phyloP scores from a whole-genome alignment of 495 filamentous ascomycete genomes.

The Trichoderma gamsii region DNA sequence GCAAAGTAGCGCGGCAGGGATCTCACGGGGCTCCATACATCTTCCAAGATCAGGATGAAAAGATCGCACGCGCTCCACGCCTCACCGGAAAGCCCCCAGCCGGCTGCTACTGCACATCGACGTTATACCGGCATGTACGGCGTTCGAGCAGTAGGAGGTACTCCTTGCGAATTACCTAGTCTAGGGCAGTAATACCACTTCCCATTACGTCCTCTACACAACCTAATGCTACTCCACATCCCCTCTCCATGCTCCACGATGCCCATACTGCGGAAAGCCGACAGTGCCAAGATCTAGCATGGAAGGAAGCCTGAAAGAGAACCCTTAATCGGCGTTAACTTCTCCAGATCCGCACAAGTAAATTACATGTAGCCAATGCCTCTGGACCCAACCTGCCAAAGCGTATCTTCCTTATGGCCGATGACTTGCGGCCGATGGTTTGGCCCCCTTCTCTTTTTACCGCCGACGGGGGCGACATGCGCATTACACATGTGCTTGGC shows the following conservation, averaged over 20 bases:
- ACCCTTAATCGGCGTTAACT: not conserved
- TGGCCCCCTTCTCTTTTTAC: not conserved
- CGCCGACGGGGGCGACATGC: constrained; percentile 9
- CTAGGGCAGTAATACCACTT: not conserved
- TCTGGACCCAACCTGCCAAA: not conserved
- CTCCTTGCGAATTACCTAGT: not conserved
- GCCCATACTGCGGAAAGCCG: not conserved
- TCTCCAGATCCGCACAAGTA: not conserved
- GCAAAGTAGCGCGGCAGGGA: not conserved
- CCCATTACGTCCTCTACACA: too few relatives aligned
- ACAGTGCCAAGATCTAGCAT: not conserved
- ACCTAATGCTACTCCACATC: not conserved
- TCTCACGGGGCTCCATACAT: not conserved
- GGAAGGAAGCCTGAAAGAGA: not conserved
- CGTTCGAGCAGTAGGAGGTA: not conserved
- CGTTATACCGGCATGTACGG: not conserved
- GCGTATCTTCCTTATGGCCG: not conserved
- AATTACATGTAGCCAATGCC: not conserved
- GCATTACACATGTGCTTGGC: not conserved
- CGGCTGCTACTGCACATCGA: not conserved
- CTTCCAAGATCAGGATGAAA: constrained; percentile 1
- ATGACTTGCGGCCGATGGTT: constrained; percentile 1
- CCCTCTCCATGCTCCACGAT: too few relatives aligned
- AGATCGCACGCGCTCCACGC: constrained; percentile 7
- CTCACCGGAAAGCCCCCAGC: constrained; percentile 3